Evolutionary conservation across 352 stramenopile genomes (phyloP).

Genomic region (Aphanomyces euteiches): DNA sequence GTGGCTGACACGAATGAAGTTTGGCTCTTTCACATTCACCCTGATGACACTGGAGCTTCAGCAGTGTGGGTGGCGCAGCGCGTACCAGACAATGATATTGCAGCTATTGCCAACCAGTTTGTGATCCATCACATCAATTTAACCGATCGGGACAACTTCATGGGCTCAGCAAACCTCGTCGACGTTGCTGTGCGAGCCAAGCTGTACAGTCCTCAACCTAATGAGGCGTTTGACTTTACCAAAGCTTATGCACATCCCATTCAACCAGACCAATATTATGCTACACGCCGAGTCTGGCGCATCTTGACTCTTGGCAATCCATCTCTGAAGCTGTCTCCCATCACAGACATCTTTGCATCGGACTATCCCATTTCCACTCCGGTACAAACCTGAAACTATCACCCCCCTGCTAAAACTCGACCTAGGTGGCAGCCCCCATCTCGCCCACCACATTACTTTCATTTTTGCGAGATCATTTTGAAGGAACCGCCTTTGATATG

Average conservation of each 20-base stretch:
- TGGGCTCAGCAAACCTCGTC: slow-evolving; percentile 87
- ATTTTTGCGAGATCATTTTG: slow-evolving; percentile 91
- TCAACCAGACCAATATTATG: slow-evolving; percentile 76
- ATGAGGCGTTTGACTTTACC: slow-evolving; percentile 87
- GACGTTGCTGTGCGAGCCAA: slow-evolving; percentile 80
- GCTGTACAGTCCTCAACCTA: slow-evolving; percentile 59
- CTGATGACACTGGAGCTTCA: slow-evolving; percentile 89
- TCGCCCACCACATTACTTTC: slow-evolving; percentile 84
- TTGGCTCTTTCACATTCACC: slow-evolving; percentile 95
- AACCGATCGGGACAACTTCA: slow-evolving; percentile 72
- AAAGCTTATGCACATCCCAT: slow-evolving; percentile 74
- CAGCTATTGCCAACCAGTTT: slow-evolving; percentile 91
- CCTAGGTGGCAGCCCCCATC: slow-evolving; percentile 45
- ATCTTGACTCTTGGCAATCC: slow-evolving; percentile 82
- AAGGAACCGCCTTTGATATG: slow-evolving; percentile 90
- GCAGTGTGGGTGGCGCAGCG: slow-evolving; percentile 92
- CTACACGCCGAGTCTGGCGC: slow-evolving; percentile 88
- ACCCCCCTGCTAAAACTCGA: neutral
- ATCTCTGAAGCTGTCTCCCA: slow-evolving; percentile 58
- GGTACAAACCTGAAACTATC: neutral
- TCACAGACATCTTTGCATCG: slow-evolving; percentile 68
- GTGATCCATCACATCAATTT: slow-evolving; percentile 89
- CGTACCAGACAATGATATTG: slow-evolving; percentile 81
- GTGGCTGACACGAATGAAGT: slow-evolving; percentile 88
- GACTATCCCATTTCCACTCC: slow-evolving; percentile 87